A percentile compares a stretch with the other conserved stretches of the same genome.
phyloP scores from a whole-genome alignment of 2,329 filamentous ascomycete species.

The Colletotrichum zoysiae region DNA sequence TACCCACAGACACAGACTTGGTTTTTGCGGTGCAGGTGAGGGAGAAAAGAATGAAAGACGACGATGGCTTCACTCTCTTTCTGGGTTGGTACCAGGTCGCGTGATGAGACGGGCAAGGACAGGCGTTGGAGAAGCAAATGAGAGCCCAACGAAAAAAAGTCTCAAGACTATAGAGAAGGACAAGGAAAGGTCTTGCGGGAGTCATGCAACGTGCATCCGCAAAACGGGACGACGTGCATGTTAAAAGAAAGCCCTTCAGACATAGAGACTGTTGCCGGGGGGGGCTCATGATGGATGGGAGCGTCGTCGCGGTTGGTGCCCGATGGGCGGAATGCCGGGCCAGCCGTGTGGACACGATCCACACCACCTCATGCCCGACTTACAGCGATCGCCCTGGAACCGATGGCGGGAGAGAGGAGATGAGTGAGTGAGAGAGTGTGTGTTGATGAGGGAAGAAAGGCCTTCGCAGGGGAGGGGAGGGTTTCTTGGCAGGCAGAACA shows the following conservation, averaged over 20 bases:
- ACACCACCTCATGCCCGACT: constrained; percentile 37
- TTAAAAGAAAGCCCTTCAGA: constrained; percentile 35
- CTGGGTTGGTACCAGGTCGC: background rate
- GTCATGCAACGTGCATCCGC: constrained; percentile 16
- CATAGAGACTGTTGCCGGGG: background rate
- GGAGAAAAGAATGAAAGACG: background rate
- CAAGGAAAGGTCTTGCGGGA: constrained; percentile 40
- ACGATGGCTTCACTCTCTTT: constrained; percentile 24
- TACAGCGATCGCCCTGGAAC: constrained; percentile 40
- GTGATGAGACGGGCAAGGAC: constrained; percentile 35
- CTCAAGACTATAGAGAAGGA: constrained; percentile 3
- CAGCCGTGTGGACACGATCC: constrained; percentile 35
- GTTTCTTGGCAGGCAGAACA: background rate
- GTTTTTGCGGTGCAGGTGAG: background rate
- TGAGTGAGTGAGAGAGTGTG: background rate
- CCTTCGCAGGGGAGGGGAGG: background rate
- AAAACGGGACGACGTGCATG: constrained; percentile 22
- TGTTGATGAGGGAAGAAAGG: background rate
- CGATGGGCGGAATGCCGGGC: constrained; percentile 38
- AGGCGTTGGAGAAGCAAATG: constrained; percentile 1
- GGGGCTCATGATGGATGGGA: background rate
- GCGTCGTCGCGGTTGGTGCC: constrained; percentile 30
- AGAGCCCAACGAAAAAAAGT: background rate
- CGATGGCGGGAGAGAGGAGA: constrained; percentile 18
- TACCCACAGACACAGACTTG: constrained; percentile 5